These are phyloP conservation scores for Aspergillus nomiae DNA, from an alignment of 2,329 filamentous ascomycete genomes.

Conservation along the genomic window DNA sequence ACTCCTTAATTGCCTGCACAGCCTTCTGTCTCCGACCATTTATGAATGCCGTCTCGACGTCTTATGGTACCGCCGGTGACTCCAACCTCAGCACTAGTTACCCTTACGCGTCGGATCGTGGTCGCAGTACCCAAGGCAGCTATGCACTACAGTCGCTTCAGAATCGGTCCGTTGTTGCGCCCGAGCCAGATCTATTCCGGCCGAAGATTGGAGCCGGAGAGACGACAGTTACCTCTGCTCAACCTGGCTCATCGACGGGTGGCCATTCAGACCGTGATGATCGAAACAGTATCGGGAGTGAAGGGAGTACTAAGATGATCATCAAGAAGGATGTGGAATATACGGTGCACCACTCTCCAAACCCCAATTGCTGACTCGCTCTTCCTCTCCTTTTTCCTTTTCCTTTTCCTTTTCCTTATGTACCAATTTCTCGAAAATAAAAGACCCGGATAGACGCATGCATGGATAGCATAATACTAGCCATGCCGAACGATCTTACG, in stretches of 20 bases:
- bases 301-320: conserved; percentile 14
- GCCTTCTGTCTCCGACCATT: conserved; percentile 26
- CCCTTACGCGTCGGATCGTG: conserved; percentile 2
- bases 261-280: conserved; percentile 9
- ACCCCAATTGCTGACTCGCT: not conserved
- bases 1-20: conserved; percentile 26
- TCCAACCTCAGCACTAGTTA: conserved; percentile 11
- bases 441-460: not conserved
- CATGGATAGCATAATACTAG: not conserved
- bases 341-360: not conserved
- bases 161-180: not conserved
- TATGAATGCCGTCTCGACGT: conserved; percentile 21
- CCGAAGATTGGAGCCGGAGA: not conserved
- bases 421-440: not conserved
- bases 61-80: conserved; percentile 19
- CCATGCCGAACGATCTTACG: not conserved
- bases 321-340: conserved; percentile 16
- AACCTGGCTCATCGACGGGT: not conserved
- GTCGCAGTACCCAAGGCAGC: not conserved
- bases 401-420: not conserved
- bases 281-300: conserved; percentile 8
- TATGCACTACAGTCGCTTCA: conserved; percentile 1
- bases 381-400: not conserved
- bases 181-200: not conserved
- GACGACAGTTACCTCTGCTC: not conserved